A percentile compares a stretch with the other conserved stretches of the same genome.
Conservation (phyloP, 2,329 filamentous ascomycete species). For the Sordariomycetes sp. region DNA sequence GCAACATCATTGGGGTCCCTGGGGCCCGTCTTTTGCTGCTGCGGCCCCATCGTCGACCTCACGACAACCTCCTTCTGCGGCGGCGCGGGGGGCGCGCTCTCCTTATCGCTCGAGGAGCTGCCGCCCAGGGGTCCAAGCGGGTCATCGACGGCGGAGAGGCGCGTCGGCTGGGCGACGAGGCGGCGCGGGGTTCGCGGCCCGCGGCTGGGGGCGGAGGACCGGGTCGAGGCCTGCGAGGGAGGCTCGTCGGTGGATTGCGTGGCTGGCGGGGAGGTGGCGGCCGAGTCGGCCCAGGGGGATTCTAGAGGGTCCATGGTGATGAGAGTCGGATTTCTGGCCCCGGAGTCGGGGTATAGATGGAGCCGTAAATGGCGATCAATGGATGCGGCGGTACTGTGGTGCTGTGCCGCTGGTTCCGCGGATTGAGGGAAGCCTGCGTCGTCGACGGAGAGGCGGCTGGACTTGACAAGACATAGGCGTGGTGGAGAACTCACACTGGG, state of each 20-base stretch:
- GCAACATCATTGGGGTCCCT: conserved; percentile 56
- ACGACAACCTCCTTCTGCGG: conserved; percentile 56
- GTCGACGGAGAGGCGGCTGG: not conserved
- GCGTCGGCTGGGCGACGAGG: conserved; percentile 64
- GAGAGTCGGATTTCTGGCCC: not conserved
- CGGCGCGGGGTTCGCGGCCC: conserved; percentile 41
- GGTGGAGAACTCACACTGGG: not conserved
- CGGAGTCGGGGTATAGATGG: not conserved
- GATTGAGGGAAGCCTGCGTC: not conserved
- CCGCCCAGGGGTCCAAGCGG: conserved; percentile 68
- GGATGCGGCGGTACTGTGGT: not conserved
- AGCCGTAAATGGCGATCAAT: not conserved
- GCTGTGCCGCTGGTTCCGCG: not conserved
- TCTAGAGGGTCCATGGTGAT: conserved; percentile 37
- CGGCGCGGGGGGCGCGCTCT: conserved; percentile 39
- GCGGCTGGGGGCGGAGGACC: conserved; percentile 15
- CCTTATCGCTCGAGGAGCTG: conserved; percentile 27
- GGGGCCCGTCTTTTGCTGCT: conserved; percentile 27
- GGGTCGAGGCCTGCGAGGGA: conserved; percentile 17
- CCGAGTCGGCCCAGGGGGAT: conserved; percentile 42
- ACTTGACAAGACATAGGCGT: not conserved
- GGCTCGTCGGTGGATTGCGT: conserved; percentile 12
- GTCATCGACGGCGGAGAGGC: conserved; percentile 67
- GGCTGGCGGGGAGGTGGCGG: conserved; percentile 14
- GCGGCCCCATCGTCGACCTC: conserved; percentile 42